Evolutionary conservation across 164 flowering plant genomes (phyloP), one percentile per base, ranked within the genome.

Genomic region (Dillenia suffruticosa): DNA sequence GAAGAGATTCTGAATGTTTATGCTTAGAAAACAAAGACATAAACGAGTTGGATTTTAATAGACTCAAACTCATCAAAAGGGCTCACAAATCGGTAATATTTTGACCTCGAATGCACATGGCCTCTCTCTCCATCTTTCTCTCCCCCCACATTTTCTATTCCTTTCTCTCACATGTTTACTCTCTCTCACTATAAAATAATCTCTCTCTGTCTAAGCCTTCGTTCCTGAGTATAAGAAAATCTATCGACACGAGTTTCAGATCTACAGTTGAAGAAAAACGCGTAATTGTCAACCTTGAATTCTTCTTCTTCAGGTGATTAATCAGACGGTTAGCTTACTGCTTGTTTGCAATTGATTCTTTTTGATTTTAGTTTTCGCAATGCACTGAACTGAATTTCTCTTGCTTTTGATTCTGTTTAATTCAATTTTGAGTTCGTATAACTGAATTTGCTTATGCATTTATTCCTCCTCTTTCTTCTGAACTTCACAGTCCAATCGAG

Each of bases 21-120:
- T 32, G 6, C 40, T 32, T 32, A 32, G 40, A 32, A 32, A 6
- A 5, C 40, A 32, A 5, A 26, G 3, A 32, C 40, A 32, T 32
- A 5, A 32, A 32, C 40, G 40, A 32, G 40, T 32, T 32, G 40
- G 40, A 32, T 32, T 32, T 32, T 32, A 32, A 32, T 32, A 32
- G 7, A 32, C 40, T 26, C 40, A 32, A 32, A 32, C 40, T 32
- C 40, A 32, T 4, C 40, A 4, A 0, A 32, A 32, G 40, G 40
- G 40, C 40, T 32, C 40, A 40, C 48, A 47, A 61, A 72, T 79
- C 68, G 68, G 64, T 65, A 73, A 64, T 72, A 69, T 72, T 77
- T 81, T 79, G 77, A 77, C 80, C 80, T 70, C 73, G 62, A 72
- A 50, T n/a, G 84, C 90, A 82, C 87, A 83, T 85, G 90, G 79